Evolutionary conservation across 352 stramenopile species (phyloP).

Genomic region (Thalassiosira mediterranea): DNA sequence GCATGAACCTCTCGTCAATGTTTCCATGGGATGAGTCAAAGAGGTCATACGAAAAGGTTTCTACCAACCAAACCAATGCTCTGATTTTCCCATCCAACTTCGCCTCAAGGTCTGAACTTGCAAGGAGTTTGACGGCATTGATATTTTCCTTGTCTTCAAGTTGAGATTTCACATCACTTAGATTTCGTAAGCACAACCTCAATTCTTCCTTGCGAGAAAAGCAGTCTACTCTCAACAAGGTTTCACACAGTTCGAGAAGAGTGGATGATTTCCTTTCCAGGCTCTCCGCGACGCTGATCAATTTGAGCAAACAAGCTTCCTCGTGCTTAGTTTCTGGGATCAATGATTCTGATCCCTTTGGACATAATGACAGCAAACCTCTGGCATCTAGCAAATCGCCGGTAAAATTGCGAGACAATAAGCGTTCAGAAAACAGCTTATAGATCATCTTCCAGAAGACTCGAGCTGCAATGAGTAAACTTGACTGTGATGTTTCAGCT

Average conservation of each 20-base stretch:
- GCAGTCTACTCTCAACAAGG: constrained; percentile 48
- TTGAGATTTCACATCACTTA: constrained; percentile 55
- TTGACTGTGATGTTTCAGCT: too few species aligned
- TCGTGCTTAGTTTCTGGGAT: constrained; percentile 31
- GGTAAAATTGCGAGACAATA: constrained; percentile 10
- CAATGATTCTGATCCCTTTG: constrained; percentile 4
- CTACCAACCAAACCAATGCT: constrained; percentile 56
- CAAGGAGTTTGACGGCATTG: constrained; percentile 33
- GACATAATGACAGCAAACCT: constrained; percentile 32
- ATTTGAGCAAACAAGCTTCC: constrained; percentile 18
- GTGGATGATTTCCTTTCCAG: constrained; percentile 40
- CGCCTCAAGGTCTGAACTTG: constrained; percentile 36
- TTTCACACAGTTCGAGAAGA: constrained; percentile 34
- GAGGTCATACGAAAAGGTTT: constrained; percentile 26
- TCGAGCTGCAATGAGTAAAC: constrained; percentile 13
- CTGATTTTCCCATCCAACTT: constrained; percentile 57
- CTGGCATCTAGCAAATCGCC: constrained; percentile 37
- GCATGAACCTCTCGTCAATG: constrained; percentile 20
- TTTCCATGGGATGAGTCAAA: constrained; percentile 14
- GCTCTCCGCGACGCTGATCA: constrained; percentile 54
- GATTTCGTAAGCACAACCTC: constrained; percentile 36
- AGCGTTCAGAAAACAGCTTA: constrained; percentile 26
- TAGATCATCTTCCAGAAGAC: constrained; percentile 53
- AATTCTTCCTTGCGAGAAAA: constrained; percentile 54
- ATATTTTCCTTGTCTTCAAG: constrained; percentile 33